phyloP scores from a whole-genome alignment of 208 protist genomes.

The Borovskyia barvae region DNA sequence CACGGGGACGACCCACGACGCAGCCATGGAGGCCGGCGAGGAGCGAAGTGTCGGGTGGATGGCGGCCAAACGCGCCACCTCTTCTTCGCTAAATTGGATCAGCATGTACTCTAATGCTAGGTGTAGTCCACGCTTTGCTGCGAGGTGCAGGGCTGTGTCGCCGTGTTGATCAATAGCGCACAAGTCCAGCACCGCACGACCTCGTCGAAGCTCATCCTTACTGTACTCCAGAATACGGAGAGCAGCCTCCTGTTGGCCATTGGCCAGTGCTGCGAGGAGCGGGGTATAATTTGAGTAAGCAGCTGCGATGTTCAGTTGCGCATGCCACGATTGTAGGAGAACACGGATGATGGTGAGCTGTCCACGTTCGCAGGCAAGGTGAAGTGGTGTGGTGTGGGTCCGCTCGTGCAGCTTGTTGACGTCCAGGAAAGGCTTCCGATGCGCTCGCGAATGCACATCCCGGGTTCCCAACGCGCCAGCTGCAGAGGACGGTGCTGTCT shows the following conservation, averaged over 20 bases:
- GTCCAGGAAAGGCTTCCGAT: conserved; percentile 45
- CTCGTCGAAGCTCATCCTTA: conserved; percentile 69
- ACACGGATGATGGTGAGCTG: conserved; percentile 44
- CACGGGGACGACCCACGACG: conserved; percentile 20
- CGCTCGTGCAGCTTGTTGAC: conserved; percentile 69
- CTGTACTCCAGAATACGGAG: conserved; percentile 72
- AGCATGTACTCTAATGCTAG: conserved; percentile 80
- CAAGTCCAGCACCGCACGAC: conserved; percentile 59
- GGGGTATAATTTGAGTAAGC: conserved; percentile 60
- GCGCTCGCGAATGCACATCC: too few species aligned
- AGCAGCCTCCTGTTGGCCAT: conserved; percentile 52
- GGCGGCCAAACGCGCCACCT: conserved; percentile 37
- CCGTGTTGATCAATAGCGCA: conserved; percentile 59
- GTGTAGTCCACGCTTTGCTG: conserved; percentile 43
- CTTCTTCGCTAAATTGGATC: conserved; percentile 66
- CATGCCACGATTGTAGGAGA: conserved; percentile 53
- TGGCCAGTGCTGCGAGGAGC: conserved; percentile 59
- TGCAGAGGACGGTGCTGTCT: too few species aligned
- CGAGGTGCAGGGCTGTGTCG: conserved; percentile 70
- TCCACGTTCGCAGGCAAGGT: conserved; percentile 77
- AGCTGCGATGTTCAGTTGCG: conserved; percentile 53
- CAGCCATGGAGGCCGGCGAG: conserved; percentile 7
- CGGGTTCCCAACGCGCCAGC: too few species aligned
- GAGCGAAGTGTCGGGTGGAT: conserved; percentile 13
- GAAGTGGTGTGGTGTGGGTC: conserved; percentile 65